A percentile compares a stretch with the other conserved stretches of the same genome.
phyloP scores from a whole-genome alignment of 2,329 filamentous ascomycete genomes.

The Diaporthe nobilis region DNA sequence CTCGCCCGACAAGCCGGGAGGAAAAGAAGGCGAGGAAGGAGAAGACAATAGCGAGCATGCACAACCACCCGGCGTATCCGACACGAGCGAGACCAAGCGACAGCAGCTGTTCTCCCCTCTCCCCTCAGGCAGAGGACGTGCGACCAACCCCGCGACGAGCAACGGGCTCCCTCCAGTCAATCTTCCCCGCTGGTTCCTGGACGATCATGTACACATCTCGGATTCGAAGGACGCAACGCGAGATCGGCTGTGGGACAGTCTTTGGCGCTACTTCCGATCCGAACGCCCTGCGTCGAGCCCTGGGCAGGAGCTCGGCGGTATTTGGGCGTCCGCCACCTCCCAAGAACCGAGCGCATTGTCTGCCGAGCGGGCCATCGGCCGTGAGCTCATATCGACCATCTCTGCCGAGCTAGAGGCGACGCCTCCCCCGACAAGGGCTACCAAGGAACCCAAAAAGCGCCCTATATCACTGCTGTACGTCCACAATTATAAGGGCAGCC shows the following conservation, averaged over 20 bases:
- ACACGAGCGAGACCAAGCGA: slow-evolving; percentile 35
- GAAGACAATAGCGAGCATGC: slow-evolving; percentile 39
- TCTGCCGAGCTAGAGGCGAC: slow-evolving; percentile 50
- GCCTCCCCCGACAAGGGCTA: slow-evolving; percentile 42
- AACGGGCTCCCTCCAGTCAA: slow-evolving; percentile 62
- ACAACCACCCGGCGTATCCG: slow-evolving; percentile 34
- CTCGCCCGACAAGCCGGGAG: slow-evolving; percentile 36
- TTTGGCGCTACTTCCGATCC: slow-evolving; percentile 22
- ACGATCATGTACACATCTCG: slow-evolving; percentile 61
- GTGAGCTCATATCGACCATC: slow-evolving; percentile 51
- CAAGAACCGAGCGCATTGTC: slow-evolving; percentile 44
- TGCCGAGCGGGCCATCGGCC: slow-evolving; percentile 44
- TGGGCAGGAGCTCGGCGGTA: slow-evolving; percentile 33
- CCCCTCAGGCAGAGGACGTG: slow-evolving; percentile 18
- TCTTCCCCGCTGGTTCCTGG: slow-evolving; percentile 71
- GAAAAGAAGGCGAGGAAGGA: slow-evolving; percentile 32
- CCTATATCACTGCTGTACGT: slow-evolving; percentile 54
- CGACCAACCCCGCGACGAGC: slow-evolving; percentile 16
- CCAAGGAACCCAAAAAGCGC: slow-evolving; percentile 47
- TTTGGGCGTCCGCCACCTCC: slow-evolving; percentile 37
- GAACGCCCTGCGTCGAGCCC: not conserved
- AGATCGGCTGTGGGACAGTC: slow-evolving; percentile 43
- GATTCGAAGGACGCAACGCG: slow-evolving; percentile 47
- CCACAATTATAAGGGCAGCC: slow-evolving; percentile 52
- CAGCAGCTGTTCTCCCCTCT: slow-evolving; percentile 36